A percentile compares a stretch with the other conserved stretches of the same genome.
Conservation (phyloP, 2,329 filamentous ascomycete species). For the Beauveria australis region DNA sequence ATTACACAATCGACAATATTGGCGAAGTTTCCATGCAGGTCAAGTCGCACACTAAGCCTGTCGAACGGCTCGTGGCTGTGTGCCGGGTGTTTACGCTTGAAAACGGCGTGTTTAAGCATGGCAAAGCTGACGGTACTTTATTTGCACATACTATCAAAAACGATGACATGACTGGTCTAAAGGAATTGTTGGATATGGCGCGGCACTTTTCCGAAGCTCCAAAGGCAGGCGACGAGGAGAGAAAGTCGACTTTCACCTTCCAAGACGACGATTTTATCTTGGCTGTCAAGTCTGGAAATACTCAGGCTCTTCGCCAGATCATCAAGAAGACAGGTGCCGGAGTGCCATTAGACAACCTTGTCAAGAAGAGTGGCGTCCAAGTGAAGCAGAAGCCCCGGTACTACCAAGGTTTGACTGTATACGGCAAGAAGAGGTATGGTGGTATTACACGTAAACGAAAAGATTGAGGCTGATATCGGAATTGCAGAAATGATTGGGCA, state of each 20-base stretch:
- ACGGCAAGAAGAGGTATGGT: constrained; percentile 56
- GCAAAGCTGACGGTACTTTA: constrained; percentile 18
- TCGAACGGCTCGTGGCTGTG: constrained; percentile 37
- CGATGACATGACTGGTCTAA: constrained; percentile 47
- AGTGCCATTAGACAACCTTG: constrained; percentile 58
- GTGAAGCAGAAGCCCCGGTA: constrained; percentile 57
- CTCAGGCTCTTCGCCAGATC: constrained; percentile 51
- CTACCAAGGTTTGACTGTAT: constrained; percentile 71
- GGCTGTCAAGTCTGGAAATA: constrained; percentile 41
- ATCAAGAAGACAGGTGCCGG: constrained; percentile 61
- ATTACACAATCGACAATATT: constrained; percentile 69
- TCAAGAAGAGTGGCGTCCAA: constrained; percentile 57
- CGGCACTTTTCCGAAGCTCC: constrained; percentile 34
- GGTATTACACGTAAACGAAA: neutral
- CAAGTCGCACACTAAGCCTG: constrained; percentile 52
- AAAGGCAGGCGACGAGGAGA: constrained; percentile 26
- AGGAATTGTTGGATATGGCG: constrained; percentile 48
- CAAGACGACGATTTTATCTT: constrained; percentile 31
- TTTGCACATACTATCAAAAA: constrained; percentile 39
- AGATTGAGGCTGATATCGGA: constrained; percentile 5
- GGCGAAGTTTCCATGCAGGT: constrained; percentile 61
- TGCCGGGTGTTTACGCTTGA: constrained; percentile 24
- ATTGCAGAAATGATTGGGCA: constrained; percentile 59
- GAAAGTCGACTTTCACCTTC: constrained; percentile 30
- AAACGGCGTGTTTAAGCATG: constrained; percentile 21